Evolutionary conservation across 148 eudicot species (phyloP).

Genomic region (Nepenthes mirabilis): DNA sequence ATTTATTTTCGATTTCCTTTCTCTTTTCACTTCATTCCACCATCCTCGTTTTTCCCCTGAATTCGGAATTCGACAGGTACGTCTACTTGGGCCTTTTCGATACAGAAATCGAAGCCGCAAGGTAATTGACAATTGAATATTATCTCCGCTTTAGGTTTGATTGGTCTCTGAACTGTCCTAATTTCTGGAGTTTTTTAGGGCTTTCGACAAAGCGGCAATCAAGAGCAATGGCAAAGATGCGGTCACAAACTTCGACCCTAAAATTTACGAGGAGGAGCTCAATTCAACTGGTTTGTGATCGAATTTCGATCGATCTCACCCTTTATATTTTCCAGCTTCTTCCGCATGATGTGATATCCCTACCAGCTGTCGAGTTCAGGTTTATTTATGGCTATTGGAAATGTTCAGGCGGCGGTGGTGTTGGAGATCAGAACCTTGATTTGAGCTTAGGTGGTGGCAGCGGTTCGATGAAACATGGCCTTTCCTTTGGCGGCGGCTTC

Average conservation of each 20-base stretch:
- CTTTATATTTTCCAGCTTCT: neutral
- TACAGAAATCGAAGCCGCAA: constrained; percentile 93
- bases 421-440: constrained; percentile 66
- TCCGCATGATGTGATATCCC: neutral
- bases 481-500: constrained; percentile 17
- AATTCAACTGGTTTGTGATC: constrained; percentile 8
- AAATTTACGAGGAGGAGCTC: constrained; percentile 66
- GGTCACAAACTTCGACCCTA: constrained; percentile 89
- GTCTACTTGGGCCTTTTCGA: constrained; percentile 94
- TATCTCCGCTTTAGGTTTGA: neutral
- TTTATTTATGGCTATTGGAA: neutral
- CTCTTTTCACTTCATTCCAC: neutral
- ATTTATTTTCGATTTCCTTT: neutral
- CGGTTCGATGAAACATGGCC: constrained; percentile 16
- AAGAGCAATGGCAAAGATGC: constrained; percentile 94
- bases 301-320: neutral
- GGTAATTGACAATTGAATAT: constrained; percentile 17
- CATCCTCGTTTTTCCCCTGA: neutral
- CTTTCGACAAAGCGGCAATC: constrained; percentile 92
- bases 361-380: neutral
- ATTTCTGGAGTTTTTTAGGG: constrained; percentile 26
- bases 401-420: constrained; percentile 14
- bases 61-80: constrained; percentile 34
- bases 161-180: neutral
- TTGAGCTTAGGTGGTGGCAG: constrained; percentile 70